Base-by-base conservation (phyloP, 2,329 filamentous ascomycete genomes). In the Colletotrichum sp. region DNA sequence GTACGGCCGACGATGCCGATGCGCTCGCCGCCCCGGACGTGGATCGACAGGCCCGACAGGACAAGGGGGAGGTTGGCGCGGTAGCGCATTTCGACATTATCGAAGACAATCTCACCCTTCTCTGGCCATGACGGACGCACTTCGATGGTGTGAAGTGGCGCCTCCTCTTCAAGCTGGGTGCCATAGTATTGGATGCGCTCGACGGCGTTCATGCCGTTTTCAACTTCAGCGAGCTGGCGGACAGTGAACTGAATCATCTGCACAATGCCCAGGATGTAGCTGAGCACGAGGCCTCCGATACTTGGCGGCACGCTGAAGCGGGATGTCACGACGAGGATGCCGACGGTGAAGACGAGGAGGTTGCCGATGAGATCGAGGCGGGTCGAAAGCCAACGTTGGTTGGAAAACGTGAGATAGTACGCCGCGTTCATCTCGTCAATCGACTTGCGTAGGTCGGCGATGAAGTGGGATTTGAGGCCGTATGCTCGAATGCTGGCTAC, bases 191-290 rank as follows among this genome's bases (percentile, higher is more conserved):
- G 93, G 39, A 99, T 89, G 66, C 97, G 93, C 86, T 99, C 96
- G 0, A 98, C 97, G 0, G 96, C 93, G 83, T 98, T 99, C 96
- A 99, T 99, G 82, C 96, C 95, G 85, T 98, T 99, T 85, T 99
- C 96, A 10, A 99, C 95, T 84, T 98, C 96, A 30, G 96, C 96
- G 9, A 98, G 89, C 85, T 99, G 96, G 21, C 97, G 92, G 21
- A 99, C 95, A 1, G 95, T 96, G 84, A 98, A 98, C 82, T 98
- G 96, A 78, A 99, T 93, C 94, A 98, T 96, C 84, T 98, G 95
- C 21, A 98, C 96, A 81, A 98, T 98, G 16, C 94, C 91, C 21
- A 99, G 90, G 81, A 99, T 98, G 84, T 99, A 99, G 63, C 95
- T 97, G 26, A 99, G 89, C 0, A 99, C 96, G 52, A 99, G 88